Evolutionary conservation across 331 rosid genomes (phyloP), one percentile per base, ranked within the genome.

Genomic region (Phaseolus coccineus): DNA sequence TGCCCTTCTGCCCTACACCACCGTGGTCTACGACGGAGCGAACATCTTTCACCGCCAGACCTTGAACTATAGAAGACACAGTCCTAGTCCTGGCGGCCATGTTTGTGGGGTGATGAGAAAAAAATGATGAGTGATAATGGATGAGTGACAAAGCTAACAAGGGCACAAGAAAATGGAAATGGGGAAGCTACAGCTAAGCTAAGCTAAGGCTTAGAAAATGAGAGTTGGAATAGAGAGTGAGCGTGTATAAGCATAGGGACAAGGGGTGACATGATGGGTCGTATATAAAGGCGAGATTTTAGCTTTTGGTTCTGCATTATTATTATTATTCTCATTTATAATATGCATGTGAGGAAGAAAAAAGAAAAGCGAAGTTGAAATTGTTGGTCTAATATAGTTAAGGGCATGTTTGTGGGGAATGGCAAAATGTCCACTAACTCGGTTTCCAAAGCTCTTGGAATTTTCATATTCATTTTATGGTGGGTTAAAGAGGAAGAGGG

Each of bases 371-470:
- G 79, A 83, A 77, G 89, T 89, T 81, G 91, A 89, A 87, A 78
- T 81, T 79, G 77, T 84, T 81, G 91, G 88, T 76, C 85, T 76
- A 88, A 88, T 84, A 58, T 76, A 75, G 76, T 73, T 77, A 75
- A 88, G 90, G 96, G 93, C 97, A 89, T 89, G 96, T 89, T 92
- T 92, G 97, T 92, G 98, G 97, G 97, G 91, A 91, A 82, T 78
- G 90, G 79, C 72, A 86, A 92, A 83, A 85, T 82, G 77, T 90
- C 96, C 98, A 96, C 99, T 91, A 88, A 86, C 99, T 86, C 98
- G 94, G 77, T 85, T 93, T 82, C 94, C 98, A 73, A 96, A 77
- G 99, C 93, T 82, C 88, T 85, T 84, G 97, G 96, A 93, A 76
- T 95, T 95, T 88, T 87, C 96, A 70, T 63, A 75, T 53, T 13